A percentile compares a stretch with the other conserved stretches of the same genome.
These are phyloP conservation scores for Mucor sp. DNA, from an alignment of 371 early-diverging fungal genomes.

Conservation along the genomic window DNA sequence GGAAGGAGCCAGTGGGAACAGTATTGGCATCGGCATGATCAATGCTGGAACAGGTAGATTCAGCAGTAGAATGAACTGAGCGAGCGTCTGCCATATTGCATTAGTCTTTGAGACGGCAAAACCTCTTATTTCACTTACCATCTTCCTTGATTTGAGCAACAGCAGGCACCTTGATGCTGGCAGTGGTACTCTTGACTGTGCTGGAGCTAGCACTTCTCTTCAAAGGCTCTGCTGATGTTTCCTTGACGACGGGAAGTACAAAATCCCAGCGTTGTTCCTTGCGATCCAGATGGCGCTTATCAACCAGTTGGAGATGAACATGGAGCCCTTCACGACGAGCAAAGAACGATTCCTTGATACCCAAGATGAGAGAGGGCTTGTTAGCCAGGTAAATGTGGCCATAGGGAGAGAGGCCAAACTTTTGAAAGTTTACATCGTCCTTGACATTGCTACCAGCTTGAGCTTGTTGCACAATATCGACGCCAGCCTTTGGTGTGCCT, in stretches of 20 bases:
- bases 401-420: conserved; percentile 37
- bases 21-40: conserved; percentile 31
- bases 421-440: conserved; percentile 30
- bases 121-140: conserved; percentile 23
- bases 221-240: conserved; percentile 2
- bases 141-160: conserved; percentile 44
- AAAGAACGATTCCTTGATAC: conserved; percentile 55
- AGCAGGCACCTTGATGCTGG: conserved; percentile 12
- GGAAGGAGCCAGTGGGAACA: conserved; percentile 41
- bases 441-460: conserved; percentile 26
- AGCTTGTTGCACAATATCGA: conserved; percentile 52
- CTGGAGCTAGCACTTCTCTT: conserved; percentile 22
- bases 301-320: conserved; percentile 47
- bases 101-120: background rate
- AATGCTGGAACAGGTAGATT: conserved; percentile 32
- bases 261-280: conserved; percentile 56
- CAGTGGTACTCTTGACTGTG: conserved; percentile 16
- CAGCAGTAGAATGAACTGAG: conserved; percentile 33
- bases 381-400: conserved; percentile 49
- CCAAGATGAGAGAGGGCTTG: conserved; percentile 49
- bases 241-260: conserved; percentile 38
- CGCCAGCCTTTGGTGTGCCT: conserved; percentile 50
- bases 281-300: conserved; percentile 36
- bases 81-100: conserved; percentile 26
- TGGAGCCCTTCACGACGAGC: conserved; percentile 49